Evolutionary conservation across 2,329 filamentous ascomycete genomes (phyloP).

Genomic region (Sporothrix humicola): DNA sequence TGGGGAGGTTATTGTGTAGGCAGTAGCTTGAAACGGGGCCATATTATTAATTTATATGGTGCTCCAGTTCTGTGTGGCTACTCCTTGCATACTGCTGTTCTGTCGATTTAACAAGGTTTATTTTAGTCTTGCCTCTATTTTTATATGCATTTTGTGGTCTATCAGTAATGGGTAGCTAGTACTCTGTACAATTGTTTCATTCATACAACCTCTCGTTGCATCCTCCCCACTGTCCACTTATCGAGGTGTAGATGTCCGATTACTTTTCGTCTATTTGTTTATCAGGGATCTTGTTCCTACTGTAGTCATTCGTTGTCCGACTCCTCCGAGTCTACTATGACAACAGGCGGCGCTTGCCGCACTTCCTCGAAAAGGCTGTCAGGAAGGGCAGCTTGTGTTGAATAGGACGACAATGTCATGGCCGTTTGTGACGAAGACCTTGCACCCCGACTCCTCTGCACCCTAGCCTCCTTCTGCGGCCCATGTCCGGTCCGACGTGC

Average conservation of each 20-base stretch:
- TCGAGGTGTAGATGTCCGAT: background rate
- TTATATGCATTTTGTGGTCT: too few species aligned
- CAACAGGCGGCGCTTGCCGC: conserved; percentile 45
- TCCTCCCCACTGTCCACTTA: background rate
- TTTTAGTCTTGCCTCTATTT: too few species aligned
- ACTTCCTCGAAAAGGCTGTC: conserved; percentile 53
- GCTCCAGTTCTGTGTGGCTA: too few species aligned
- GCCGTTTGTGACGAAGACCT: background rate
- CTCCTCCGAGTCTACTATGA: conserved; percentile 53
- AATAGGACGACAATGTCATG: conserved; percentile 40
- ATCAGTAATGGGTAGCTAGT: too few species aligned
- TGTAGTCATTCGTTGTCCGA: conserved; percentile 18
- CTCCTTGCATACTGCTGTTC: too few species aligned
- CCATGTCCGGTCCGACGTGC: background rate
- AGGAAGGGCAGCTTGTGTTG: conserved; percentile 59
- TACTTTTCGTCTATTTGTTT: background rate
- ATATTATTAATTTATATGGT: background rate
- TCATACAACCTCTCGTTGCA: too few species aligned
- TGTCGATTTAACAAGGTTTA: too few species aligned
- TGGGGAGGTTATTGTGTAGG: background rate
- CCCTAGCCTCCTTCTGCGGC: background rate
- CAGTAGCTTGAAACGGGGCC: background rate
- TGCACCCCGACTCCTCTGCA: background rate
- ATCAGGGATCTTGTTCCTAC: too few species aligned
- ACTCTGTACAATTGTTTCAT: too few species aligned